Percentiles rank a stretch among this genome's conserved stretches.
phyloP scores from a whole-genome alignment of 495 filamentous ascomycete species.

The Penicillium argentinense region DNA sequence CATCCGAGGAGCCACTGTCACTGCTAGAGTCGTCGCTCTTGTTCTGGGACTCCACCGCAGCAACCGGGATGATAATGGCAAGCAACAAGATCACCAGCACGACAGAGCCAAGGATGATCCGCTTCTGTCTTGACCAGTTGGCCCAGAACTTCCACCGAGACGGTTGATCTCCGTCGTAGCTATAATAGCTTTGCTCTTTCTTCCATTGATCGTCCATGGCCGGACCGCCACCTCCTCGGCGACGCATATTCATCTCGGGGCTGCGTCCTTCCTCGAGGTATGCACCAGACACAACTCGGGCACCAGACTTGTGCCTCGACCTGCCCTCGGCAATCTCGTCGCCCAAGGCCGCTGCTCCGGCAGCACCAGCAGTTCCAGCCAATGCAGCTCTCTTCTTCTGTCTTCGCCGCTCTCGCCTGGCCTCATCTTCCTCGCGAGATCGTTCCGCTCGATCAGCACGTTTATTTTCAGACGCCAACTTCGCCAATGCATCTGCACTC shows the following conservation, averaged over 20 bases:
- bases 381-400: constrained; percentile 31
- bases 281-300: constrained; percentile 66
- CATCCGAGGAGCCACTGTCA: constrained; percentile 25
- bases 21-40: constrained; percentile 34
- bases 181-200: constrained; percentile 34
- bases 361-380: constrained; percentile 25
- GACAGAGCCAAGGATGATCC: constrained; percentile 35
- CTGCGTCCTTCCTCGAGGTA: constrained; percentile 63
- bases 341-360: constrained; percentile 17
- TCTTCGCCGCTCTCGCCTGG: constrained; percentile 38
- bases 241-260: constrained; percentile 38
- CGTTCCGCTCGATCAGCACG: constrained; percentile 19
- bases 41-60: constrained; percentile 69
- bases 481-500: constrained; percentile 57
- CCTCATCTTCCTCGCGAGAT: constrained; percentile 25
- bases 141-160: constrained; percentile 36
- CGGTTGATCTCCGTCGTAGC: constrained; percentile 18
- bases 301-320: constrained; percentile 46
- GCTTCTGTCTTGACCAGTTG: constrained; percentile 33
- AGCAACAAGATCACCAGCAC: constrained; percentile 58
- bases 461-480: constrained; percentile 58
- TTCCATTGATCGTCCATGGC: constrained; percentile 29
- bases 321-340: constrained; percentile 26
- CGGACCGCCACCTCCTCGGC: constrained; percentile 37
- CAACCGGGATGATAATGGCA: constrained; percentile 72